Percentiles rank a stretch among this genome's conserved stretches.
phyloP scores from a whole-genome alignment of 2,329 filamentous ascomycete species.

The Colletotrichum spaethianum region DNA sequence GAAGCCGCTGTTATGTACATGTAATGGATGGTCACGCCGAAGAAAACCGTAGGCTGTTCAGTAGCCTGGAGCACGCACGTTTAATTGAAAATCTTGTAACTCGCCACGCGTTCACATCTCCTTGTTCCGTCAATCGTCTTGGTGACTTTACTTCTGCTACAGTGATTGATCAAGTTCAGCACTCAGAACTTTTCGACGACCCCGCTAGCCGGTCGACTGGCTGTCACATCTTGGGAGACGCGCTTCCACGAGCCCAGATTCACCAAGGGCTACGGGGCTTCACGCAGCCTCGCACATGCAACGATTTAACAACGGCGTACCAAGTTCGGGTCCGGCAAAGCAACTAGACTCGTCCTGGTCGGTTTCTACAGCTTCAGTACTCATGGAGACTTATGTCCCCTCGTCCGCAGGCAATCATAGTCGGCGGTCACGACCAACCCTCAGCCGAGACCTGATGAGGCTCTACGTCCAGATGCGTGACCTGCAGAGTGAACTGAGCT shows the following conservation, averaged over 20 bases:
- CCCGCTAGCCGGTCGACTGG: background rate
- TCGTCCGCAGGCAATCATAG: background rate
- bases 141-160: background rate
- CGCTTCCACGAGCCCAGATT: background rate
- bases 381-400: background rate
- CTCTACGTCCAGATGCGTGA: background rate
- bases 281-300: background rate
- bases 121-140: no score
- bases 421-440: no score
- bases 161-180: background rate
- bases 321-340: background rate
- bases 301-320: no score
- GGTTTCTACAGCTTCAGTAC: background rate
- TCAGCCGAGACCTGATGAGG: background rate
- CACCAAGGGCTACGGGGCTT: background rate
- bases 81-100: background rate
- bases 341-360: background rate
- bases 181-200: background rate
- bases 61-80: background rate
- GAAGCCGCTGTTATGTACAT: background rate
- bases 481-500: background rate
- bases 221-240: background rate
- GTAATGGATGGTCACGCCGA: background rate
- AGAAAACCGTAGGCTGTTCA: background rate
- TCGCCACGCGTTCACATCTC: background rate